phyloP scores from a whole-genome alignment of 1,139 yeast genomes.

The Scheffersomyces insectosa region DNA sequence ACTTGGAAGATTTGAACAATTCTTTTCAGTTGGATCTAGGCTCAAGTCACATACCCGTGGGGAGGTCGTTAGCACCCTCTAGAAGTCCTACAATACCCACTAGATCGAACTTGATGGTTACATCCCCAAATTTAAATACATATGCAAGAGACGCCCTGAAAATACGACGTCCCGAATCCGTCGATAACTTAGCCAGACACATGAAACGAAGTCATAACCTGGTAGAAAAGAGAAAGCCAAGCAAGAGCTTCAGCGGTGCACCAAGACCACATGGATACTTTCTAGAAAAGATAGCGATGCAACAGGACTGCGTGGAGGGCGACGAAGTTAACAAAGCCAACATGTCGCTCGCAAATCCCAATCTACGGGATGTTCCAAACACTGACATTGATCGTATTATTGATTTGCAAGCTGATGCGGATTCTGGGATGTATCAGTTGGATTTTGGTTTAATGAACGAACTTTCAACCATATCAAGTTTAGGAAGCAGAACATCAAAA shows the following conservation, averaged over 20 bases:
- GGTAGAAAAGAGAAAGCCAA: not conserved
- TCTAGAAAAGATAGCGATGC: constrained; percentile 40
- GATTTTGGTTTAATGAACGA: no score
- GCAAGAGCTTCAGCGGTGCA: not conserved
- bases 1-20: not conserved
- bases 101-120: no score
- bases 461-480: no score
- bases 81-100: not conserved
- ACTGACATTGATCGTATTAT: no score
- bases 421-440: no score
- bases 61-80: not conserved
- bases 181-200: not conserved
- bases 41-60: not conserved
- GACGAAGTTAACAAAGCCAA: not conserved
- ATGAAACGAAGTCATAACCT: not conserved
- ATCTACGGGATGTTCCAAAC: no score
- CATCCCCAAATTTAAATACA: not conserved
- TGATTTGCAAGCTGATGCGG: no score
- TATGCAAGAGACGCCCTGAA: not conserved
- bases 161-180: not conserved
- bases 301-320: constrained; percentile 41
- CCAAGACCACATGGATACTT: constrained; percentile 18
- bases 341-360: no score
- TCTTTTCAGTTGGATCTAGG: not conserved
- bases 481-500: no score